Conservation (phyloP, 768 basidiomycete species). For the Boletus rubropictus region DNA sequence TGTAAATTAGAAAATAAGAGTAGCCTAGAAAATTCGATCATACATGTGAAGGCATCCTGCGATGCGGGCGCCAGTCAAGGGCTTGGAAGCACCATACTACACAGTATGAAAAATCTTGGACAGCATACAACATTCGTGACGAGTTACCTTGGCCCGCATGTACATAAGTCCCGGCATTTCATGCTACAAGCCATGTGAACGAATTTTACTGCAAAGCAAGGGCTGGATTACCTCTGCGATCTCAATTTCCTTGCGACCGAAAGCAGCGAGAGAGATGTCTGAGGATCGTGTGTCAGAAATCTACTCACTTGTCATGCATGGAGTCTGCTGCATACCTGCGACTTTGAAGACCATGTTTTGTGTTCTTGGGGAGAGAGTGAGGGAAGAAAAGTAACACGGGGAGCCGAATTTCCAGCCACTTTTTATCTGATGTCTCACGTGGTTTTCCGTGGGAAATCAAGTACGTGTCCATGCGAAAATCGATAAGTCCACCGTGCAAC, state of each 20-base stretch:
- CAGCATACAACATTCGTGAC: slow-evolving; percentile 1
- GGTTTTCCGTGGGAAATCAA: slow-evolving; percentile 25
- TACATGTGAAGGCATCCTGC: slow-evolving; percentile 98
- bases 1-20: slow-evolving; percentile 1
- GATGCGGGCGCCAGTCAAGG: slow-evolving; percentile 90
- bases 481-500: not conserved
- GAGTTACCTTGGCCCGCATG: slow-evolving; percentile 74
- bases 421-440: slow-evolving; percentile 32
- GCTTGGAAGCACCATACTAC: slow-evolving; percentile 77
- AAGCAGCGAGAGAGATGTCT: slow-evolving; percentile 97
- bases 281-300: slow-evolving; percentile 2
- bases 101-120: slow-evolving; percentile 9
- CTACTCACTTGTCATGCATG: not conserved
- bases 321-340: slow-evolving; percentile 49
- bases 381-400: slow-evolving; percentile 23
- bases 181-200: slow-evolving; percentile 43
- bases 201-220: slow-evolving; percentile 8
- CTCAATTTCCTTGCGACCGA: slow-evolving; percentile 99
- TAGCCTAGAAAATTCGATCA: slow-evolving; percentile 17
- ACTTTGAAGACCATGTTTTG: slow-evolving; percentile 81
- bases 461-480: slow-evolving; percentile 10
- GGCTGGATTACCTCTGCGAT: slow-evolving; percentile 79
- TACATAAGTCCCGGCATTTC: slow-evolving; percentile 97
- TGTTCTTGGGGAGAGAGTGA: slow-evolving; percentile 17
- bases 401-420: slow-evolving; percentile 14